Evolutionary conservation across 2,329 filamentous ascomycete genomes (phyloP), one percentile per base, ranked within the genome.

Genomic region (Zasmidium cellare): DNA sequence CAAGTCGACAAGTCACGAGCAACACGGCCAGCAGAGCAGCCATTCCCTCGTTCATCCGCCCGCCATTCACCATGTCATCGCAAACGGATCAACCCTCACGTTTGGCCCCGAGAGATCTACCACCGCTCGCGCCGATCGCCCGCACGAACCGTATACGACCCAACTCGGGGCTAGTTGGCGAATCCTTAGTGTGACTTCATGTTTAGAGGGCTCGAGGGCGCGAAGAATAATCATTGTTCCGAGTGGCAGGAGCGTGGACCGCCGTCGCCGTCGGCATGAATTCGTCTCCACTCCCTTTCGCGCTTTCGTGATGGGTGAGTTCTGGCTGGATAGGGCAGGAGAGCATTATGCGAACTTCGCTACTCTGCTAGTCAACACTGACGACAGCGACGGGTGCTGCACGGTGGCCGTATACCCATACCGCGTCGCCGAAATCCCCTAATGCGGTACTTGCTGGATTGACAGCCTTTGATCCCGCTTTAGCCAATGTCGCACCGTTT

Each of bases 111-210:
- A 41, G 16, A 41, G 35, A 41, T 41, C 35, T 41, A 41, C 35
- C 11, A 41, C 35, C 25, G 25, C 6, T n/a, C 6, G 35, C 35
- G 35, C 35, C 35, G 35, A 41, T 41, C 35, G 35, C 35, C 25
- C 25, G 25, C 25, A 28, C 25, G 25, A 28, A 28, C 25, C 25
- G 25, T 28, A 28, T 11, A 28, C 25, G 25, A 28, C 25, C 25
- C 25, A 28, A 28, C 25, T 41, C 35, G 35, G 35, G 35, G 35
- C 16, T 41, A 41, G 35, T 41, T n/a, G 35, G 6, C 6, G 12
- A 41, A 55, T 25, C 53, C 18, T 55, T 50, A 50, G 46, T 51
- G 47, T 25, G 47, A 56, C 54, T 47, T 56, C 54, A 41, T 41
- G 35, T 41, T n/a, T 41, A 41, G 35, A 41, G 35, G 35, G 25